Evolutionary conservation across 345 rosid species (phyloP), one percentile per base, ranked within the genome.

Genomic region (Eucalyptus albens): DNA sequence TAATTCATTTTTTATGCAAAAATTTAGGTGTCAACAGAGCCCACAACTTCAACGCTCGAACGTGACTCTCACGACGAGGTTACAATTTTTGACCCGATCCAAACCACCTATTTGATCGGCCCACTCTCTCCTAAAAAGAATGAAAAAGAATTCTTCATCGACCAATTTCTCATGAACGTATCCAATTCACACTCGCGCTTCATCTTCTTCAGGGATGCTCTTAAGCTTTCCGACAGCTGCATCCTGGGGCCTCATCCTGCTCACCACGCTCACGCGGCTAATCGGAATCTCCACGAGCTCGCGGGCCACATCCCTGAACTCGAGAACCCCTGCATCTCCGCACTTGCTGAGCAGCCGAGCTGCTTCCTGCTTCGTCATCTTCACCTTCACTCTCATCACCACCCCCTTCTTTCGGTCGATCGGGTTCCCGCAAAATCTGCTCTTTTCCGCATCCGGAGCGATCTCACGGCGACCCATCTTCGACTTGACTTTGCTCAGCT

Each of bases 271-370:
- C 49, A 88, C 29, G n/a, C 95, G 96, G 91, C 90, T 90, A 40
- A 67, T 44, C 7, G 98, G 95, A 16, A 96, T 87, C 29, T 92
- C 80, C 6, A 88, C 92, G 7, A 96, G 92, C 89, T 93, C 94
- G n/a, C 87, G 67, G 4, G 95, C 94, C 2, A 93, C 92, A 49
- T 96, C 96, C 88, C 90, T 91, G 82, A 96, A 93, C 55, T 90
- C 93, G 87, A 94, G 93, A 89, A 92, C 86, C 45, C 94, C 94
- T 89, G 92, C 96, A 9, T 93, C 93, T 92, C 92, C 91, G 59
- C 97, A 92, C 90, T 92, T 95, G 0, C 92, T 85, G 59, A 95
- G 33, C 29, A 96, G 60, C 8, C 94, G 92, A 50, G 91, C 90
- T 24, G 97, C 98, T 90, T 94, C 96, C 44, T 88, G 51, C 92